Percentiles rank a stretch among this genome's conserved stretches.
Conservation (phyloP, 1,284 basidiomycete species). For the Papiliotrema nemorosa region DNA sequence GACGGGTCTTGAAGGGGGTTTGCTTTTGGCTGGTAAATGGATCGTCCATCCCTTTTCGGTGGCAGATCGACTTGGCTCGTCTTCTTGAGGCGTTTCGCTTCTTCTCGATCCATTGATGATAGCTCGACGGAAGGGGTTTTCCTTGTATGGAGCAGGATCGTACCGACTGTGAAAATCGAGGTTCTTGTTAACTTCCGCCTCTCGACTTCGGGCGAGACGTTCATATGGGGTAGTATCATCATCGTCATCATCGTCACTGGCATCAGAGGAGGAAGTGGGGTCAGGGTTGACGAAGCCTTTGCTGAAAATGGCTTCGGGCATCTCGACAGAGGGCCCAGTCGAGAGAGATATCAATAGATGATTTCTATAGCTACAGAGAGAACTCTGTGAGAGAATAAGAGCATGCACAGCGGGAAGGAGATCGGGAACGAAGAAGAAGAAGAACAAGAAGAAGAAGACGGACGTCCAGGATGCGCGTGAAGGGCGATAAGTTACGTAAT, state of each 20-base stretch:
- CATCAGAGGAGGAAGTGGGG: background rate
- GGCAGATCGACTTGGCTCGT: no score
- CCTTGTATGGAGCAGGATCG: slow-evolving; percentile 16
- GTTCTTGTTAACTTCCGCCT: slow-evolving; percentile 13
- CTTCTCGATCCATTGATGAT: slow-evolving; percentile 2
- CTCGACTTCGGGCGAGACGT: background rate
- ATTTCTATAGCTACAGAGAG: background rate
- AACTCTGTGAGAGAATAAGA: no score
- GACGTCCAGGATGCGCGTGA: background rate
- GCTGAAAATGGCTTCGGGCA: background rate
- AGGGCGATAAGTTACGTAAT: background rate
- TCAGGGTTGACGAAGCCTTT: background rate
- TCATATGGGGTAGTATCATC: background rate
- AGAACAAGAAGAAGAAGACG: background rate
- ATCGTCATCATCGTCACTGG: slow-evolving; percentile 1
- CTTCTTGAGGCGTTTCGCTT: no score
- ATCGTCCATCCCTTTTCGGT: no score
- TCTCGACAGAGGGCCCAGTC: background rate
- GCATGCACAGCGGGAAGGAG: no score
- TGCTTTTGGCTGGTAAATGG: no score
- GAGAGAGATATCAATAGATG: background rate
- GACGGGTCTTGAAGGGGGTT: no score
- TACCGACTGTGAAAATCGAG: slow-evolving; percentile 23
- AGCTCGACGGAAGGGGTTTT: slow-evolving; percentile 28
- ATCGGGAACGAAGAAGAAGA: background rate